phyloP scores from a whole-genome alignment of 345 rosid species.

The Salix koriyanagi region DNA sequence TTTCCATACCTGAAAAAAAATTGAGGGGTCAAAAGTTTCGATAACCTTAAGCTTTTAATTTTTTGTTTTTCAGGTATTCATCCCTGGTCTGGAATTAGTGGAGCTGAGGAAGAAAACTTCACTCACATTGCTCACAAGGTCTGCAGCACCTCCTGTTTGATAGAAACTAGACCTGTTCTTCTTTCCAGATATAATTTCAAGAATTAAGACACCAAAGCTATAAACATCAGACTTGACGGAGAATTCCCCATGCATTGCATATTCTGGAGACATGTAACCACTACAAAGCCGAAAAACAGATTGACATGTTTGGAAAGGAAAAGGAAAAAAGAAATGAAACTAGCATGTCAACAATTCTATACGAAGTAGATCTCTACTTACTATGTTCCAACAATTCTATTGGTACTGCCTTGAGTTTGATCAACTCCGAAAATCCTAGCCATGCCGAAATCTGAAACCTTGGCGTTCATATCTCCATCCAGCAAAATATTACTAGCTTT shows the following conservation, averaged over 20 bases:
- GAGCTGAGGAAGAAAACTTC: background rate
- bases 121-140: slow-evolving; percentile 22
- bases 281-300: background rate
- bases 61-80: background rate
- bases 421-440: slow-evolving; percentile 25
- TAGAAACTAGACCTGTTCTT: slow-evolving; percentile 16
- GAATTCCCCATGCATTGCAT: slow-evolving; percentile 25
- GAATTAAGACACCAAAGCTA: slow-evolving; percentile 22
- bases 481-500: slow-evolving; percentile 24
- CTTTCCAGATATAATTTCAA: slow-evolving; percentile 19
- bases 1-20: slow-evolving; percentile 45
- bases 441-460: slow-evolving; percentile 26
- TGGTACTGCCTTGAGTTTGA: slow-evolving; percentile 20
- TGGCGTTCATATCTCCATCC: slow-evolving; percentile 23
- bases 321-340: background rate
- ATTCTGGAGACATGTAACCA: slow-evolving; percentile 10
- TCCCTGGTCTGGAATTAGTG: background rate
- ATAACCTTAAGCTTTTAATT: background rate
- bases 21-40: background rate
- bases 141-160: background rate
- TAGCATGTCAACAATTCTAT: background rate
- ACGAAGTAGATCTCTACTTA: slow-evolving; percentile 3
- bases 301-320: background rate
- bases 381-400: slow-evolving; percentile 22
- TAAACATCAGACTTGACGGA: slow-evolving; percentile 1